Evolutionary conservation across 2,329 filamentous ascomycete species (phyloP).

Genomic region (Exophiala xenobiotica): DNA sequence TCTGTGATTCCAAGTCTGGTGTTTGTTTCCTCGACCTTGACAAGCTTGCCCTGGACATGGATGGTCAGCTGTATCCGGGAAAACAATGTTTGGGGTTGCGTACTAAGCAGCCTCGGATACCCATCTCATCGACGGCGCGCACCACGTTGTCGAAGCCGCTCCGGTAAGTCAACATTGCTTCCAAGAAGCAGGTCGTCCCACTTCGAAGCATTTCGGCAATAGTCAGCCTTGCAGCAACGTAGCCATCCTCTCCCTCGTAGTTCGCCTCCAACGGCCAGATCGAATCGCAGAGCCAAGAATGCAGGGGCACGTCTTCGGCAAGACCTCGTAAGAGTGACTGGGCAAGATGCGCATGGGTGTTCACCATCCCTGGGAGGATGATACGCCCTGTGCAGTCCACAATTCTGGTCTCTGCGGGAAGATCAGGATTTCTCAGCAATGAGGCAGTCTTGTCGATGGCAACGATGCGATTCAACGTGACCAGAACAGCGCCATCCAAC

Average conservation of each 20-base stretch:
- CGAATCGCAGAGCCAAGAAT: conserved; percentile 36
- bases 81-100: neutral
- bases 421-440: conserved; percentile 7
- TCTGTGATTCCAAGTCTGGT: conserved; percentile 26
- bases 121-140: conserved; percentile 36
- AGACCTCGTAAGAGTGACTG: conserved; percentile 39
- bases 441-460: conserved; percentile 18
- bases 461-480: conserved; percentile 13
- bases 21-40: conserved; percentile 21
- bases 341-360: conserved; percentile 39
- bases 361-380: conserved; percentile 39
- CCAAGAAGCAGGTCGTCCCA: conserved; percentile 41
- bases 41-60: conserved; percentile 18
- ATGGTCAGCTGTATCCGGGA: neutral
- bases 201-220: conserved; percentile 41
- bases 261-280: conserved; percentile 40
- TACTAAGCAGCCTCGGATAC: conserved; percentile 36
- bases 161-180: conserved; percentile 37
- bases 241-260: conserved; percentile 38
- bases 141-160: conserved; percentile 34
- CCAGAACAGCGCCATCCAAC: conserved; percentile 20
- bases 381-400: conserved; percentile 36
- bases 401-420: conserved; percentile 17
- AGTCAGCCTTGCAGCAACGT: conserved; percentile 36
- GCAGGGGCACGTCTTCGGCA: conserved; percentile 32